Evolutionary conservation across 208 protist genomes (phyloP), one percentile per base, ranked within the genome.

Genomic region (Acanthamoeba castellanii): DNA sequence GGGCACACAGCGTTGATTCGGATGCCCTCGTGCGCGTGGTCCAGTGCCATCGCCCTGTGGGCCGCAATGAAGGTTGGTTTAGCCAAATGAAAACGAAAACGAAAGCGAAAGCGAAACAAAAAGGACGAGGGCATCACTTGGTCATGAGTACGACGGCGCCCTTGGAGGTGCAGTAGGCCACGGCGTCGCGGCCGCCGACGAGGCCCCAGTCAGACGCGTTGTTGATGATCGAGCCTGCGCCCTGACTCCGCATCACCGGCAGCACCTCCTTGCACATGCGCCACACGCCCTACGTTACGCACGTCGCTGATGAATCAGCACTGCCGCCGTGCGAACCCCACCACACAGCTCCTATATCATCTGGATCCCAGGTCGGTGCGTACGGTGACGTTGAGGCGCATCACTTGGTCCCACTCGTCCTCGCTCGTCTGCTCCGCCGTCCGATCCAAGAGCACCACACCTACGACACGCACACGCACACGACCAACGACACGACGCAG

Each of bases 1-100:
- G 93, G 93, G 34, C 93, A 95, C 50, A 95, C 93, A 4, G 93
- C 93, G 30, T 95, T 95, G 72, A 95, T 92, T 37, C 93, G 45
- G 37, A 95, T 94, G 76, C 76, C 55, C n/a, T 93, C 59, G 37
- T 88, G 30, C n/a, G 93, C 93, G 34, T 94, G 93, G 61, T 95
- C 72, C 76, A 95, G 27, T 25, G 93, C 93, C 93, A 95, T 95
- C 18, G 82, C 78, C 55, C 91, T 92, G 45, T 22, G 4, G 27
- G 32, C 18, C 27, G 37, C 9, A 8, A 91, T 4, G 47, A 0
- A n/a, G 84, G 0, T 52, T 3, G 55, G 4, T 14, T 20, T 25
- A 1, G 6, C 27, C 27, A 30, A 13, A 22, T 7, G 16, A 61
- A 22, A 25, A 25, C 20, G 55, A 61, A 22, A 61, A 25, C 55